Percentiles rank a stretch among this genome's conserved stretches.
phyloP scores from a whole-genome alignment of 495 filamentous ascomycete species.

The Astrocystis sublimbata region DNA sequence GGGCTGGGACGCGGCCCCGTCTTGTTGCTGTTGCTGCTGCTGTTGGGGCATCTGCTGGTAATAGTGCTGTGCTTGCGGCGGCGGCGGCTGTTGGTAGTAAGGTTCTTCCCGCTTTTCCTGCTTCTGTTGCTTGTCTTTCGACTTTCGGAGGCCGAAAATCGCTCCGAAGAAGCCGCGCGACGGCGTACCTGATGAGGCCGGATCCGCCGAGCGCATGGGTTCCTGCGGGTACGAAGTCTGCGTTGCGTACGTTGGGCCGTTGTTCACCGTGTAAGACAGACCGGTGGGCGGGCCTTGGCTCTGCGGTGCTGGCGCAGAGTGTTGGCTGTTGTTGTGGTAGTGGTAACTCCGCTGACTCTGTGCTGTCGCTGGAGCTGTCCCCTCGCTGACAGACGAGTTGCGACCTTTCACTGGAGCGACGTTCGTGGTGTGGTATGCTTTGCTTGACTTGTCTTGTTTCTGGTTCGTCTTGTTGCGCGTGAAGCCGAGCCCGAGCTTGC shows the following conservation, averaged over 20 bases:
- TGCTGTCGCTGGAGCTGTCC: not conserved
- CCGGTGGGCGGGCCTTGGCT: constrained; percentile 1
- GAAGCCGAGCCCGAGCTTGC: constrained; percentile 23
- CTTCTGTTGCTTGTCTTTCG: constrained; percentile 5
- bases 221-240: not conserved
- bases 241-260: not conserved
- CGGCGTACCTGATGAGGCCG: not conserved
- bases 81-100: not conserved
- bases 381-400: constrained; percentile 8
- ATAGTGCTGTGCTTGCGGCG: constrained; percentile 10
- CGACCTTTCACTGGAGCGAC: not conserved
- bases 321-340: constrained; percentile 4
- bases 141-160: not conserved
- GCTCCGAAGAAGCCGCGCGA: not conserved
- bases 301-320: not conserved
- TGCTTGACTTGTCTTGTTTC: constrained; percentile 10
- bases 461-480: constrained; percentile 22
- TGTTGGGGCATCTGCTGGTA: not conserved
- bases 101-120: constrained; percentile 1
- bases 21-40: not conserved
- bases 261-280: constrained; percentile 5
- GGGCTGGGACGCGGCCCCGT: not conserved
- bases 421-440: constrained; percentile 11
- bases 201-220: not conserved
- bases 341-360: not conserved